Percentiles rank a stretch among this genome's conserved stretches.
phyloP scores from a whole-genome alignment of 495 filamentous ascomycete genomes.

The Achaetomiella virescens region DNA sequence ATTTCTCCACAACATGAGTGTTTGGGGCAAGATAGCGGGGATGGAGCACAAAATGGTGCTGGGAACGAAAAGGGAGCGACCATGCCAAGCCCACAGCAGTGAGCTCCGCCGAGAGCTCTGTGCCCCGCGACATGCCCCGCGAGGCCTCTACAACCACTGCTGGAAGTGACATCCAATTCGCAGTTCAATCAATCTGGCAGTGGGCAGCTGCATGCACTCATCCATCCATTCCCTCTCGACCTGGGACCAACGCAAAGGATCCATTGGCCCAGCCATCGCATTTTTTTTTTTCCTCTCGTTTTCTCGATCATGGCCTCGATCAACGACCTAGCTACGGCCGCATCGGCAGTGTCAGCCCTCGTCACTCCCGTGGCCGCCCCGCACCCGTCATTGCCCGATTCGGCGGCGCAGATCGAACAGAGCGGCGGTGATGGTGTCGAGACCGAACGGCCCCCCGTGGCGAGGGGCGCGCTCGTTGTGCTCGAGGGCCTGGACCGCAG shows the following conservation, averaged over 20 bases:
- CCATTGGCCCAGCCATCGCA: conserved; percentile 8
- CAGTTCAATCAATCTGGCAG: too few species aligned
- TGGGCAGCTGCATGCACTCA: not conserved
- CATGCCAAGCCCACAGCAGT: too few species aligned
- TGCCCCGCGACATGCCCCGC: too few species aligned
- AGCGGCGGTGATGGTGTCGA: not conserved
- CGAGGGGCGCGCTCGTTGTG: conserved; percentile 72
- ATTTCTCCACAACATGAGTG: too few species aligned
- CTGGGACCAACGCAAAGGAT: not conserved
- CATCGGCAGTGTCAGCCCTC: conserved; percentile 33
- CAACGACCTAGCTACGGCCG: conserved; percentile 40
- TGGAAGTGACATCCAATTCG: not conserved
- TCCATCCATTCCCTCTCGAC: not conserved
- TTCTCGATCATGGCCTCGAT: conserved; percentile 33
- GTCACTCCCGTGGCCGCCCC: conserved; percentile 12
- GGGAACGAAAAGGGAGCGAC: too few species aligned
- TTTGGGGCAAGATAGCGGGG: too few species aligned
- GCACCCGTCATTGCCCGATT: conserved; percentile 7
- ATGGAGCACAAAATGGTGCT: too few species aligned
- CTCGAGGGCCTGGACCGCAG: conserved; percentile 92
- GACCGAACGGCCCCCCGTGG: not conserved
- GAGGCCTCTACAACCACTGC: not conserved
- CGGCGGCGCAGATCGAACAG: not conserved
- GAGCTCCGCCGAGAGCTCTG: too few species aligned
- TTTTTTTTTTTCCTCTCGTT: not conserved